Conservation (phyloP, 768 basidiomycete genomes). For the Suillus sp. region DNA sequence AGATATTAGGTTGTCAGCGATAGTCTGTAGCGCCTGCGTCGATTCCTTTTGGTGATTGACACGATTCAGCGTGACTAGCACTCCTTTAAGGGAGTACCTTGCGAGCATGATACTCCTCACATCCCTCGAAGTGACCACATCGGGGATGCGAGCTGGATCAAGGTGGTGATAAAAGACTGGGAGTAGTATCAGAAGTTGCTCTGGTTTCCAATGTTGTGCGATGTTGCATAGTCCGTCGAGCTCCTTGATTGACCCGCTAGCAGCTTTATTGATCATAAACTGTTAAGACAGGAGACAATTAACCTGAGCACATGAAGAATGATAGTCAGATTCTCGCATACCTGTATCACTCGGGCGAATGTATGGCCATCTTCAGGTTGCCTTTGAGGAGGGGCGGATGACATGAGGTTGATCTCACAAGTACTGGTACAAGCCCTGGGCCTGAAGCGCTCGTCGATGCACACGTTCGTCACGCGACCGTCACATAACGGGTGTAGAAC, state of each 20-base stretch:
- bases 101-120: constrained; percentile 6
- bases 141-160: constrained; percentile 11
- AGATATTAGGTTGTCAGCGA: background rate
- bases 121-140: constrained; percentile 7
- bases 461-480: constrained; percentile 3
- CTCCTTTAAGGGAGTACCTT: constrained; percentile 9
- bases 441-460: background rate
- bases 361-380: constrained; percentile 6
- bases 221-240: constrained; percentile 10
- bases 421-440: background rate
- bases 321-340: background rate
- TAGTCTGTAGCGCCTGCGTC: background rate
- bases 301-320: background rate
- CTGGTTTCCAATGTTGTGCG: constrained; percentile 8
- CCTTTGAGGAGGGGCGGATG: background rate
- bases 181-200: constrained; percentile 7
- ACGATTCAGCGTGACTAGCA: constrained; percentile 8
- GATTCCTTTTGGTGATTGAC: background rate
- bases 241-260: constrained; percentile 6
- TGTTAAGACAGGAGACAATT: constrained; percentile 3
- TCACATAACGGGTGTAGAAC: background rate
- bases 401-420: background rate
- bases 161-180: constrained; percentile 12
- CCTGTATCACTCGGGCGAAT: constrained; percentile 6
- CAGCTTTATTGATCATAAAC: constrained; percentile 10